These are phyloP conservation scores for Podaxis carcinomalis DNA, from an alignment of 768 basidiomycete species.

Conservation along the genomic window DNA sequence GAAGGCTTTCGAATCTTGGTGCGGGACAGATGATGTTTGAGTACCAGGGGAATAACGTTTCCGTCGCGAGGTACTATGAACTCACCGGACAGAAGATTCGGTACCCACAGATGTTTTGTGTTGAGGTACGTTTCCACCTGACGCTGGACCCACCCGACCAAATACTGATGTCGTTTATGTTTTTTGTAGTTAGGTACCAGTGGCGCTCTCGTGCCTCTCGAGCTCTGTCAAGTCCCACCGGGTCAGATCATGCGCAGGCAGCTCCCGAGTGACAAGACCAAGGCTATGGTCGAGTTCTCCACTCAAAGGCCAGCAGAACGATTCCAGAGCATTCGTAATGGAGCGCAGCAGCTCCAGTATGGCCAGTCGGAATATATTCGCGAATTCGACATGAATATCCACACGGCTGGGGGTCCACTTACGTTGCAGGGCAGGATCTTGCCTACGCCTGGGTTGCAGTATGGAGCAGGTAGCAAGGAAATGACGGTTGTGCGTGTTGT, in stretches of 20 bases:
- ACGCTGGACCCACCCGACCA: background rate
- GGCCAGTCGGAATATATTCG: slow-evolving; percentile 70
- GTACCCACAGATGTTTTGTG: slow-evolving; percentile 49
- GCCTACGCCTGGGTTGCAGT: slow-evolving; percentile 57
- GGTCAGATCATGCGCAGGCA: slow-evolving; percentile 74
- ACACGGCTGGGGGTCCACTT: slow-evolving; percentile 41
- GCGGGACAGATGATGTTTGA: slow-evolving; percentile 47
- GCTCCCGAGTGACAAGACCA: slow-evolving; percentile 61
- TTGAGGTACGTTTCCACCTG: slow-evolving; percentile 38
- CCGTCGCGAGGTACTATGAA: slow-evolving; percentile 37
- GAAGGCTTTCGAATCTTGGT: slow-evolving; percentile 45
- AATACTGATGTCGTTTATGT: background rate
- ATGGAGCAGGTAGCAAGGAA: slow-evolving; percentile 52
- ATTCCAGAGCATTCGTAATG: slow-evolving; percentile 46
- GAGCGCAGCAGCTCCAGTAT: slow-evolving; percentile 56
- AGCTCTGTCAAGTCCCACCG: slow-evolving; percentile 54
- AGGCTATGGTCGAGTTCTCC: slow-evolving; percentile 59
- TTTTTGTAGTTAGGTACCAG: slow-evolving; percentile 48
- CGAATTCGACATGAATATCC: slow-evolving; percentile 63
- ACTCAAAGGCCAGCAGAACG: slow-evolving; percentile 59
- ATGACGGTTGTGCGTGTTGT: slow-evolving; percentile 47
- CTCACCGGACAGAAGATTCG: slow-evolving; percentile 27
- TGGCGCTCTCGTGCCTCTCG: slow-evolving; percentile 58
- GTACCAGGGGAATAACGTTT: slow-evolving; percentile 39
- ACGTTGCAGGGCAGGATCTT: slow-evolving; percentile 54